phyloP scores from a whole-genome alignment of 345 rosid genomes.

The Geranium rotundifolium region DNA sequence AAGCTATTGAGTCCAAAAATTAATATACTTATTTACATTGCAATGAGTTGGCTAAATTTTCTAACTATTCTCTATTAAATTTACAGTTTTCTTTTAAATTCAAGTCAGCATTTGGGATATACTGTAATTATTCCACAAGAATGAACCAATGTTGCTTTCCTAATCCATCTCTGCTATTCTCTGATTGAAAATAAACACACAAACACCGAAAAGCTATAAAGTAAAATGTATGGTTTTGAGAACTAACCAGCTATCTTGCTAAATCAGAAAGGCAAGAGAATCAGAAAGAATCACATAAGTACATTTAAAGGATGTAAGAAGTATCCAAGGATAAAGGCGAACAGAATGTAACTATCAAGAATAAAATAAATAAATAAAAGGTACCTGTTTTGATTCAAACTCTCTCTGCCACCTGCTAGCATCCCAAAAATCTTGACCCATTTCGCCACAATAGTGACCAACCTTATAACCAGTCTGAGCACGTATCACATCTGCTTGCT shows the following conservation, averaged over 20 bases:
- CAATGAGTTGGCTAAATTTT: not conserved
- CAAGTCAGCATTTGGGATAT: not conserved
- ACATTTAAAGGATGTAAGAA: not conserved
- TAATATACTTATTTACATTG: not conserved
- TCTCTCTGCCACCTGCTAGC: slow-evolving; percentile 86
- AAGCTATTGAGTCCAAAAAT: not conserved
- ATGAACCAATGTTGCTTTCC: too few species aligned
- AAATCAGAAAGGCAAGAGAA: not conserved
- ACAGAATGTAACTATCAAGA: not conserved
- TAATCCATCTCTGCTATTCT: too few species aligned
- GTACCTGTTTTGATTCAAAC: slow-evolving; percentile 87
- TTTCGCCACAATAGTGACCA: slow-evolving; percentile 95
- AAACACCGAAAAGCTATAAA: too few species aligned
- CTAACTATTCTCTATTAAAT: not conserved
- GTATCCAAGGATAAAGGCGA: not conserved
- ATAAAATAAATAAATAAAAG: slow-evolving; percentile 8
- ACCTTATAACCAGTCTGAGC: slow-evolving; percentile 64
- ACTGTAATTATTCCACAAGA: not conserved
- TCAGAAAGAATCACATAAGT: not conserved
- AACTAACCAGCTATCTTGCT: not conserved
- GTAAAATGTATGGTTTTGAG: too few species aligned
- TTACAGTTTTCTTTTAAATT: not conserved
- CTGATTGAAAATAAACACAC: too few species aligned
- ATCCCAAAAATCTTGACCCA: slow-evolving; percentile 97
- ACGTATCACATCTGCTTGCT: slow-evolving; percentile 97